Base-by-base conservation (phyloP, 179 eudicot species). In the Sideroxylon spinosum region DNA sequence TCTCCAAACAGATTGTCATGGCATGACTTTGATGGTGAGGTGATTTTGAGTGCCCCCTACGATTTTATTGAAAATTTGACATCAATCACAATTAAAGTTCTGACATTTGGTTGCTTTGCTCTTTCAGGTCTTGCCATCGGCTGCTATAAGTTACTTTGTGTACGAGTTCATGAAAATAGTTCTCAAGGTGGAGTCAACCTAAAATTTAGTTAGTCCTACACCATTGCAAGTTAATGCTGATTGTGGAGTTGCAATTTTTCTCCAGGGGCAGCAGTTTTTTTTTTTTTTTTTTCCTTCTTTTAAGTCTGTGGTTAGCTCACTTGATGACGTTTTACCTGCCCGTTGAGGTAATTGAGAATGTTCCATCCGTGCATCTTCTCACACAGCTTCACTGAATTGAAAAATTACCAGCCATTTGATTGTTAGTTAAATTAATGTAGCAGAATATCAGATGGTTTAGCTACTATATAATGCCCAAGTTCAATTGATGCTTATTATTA, bases 91-190 rank as follows among this genome's bases (percentile, higher is more conserved):
- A 4, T n/a, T 57, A 2, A 6, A 55, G 5, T 32, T 59, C 66
- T 73, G 28, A 73, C 52, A 56, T 29, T n/a, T n/a, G 28, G 61
- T 13, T 60, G 23, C 78, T 82, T 63, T 78, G 74, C 59, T 77
- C 55, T 65, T 81, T 52, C 91, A 91, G 95, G 98, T 90, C 63
- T 85, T 95, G 80, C 98, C 98, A 79, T 95, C 98, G 44, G 98
- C 97, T 81, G 98, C 98, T 78, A 93, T 95, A 70, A 94, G 97
- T 85, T 94, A 95, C 87, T 91, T 95, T 20, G 97, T 95, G 2
- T 95, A 95, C 11, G 97, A 95, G 88, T 93, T 83, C 86, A 93
- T 93, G 98, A 95, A 93, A 87, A 81, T 91, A 74, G 90, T 91
- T 81, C 92, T 95, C 74, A 77, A 93, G 78, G 97, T 95, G 84